Conservation (phyloP, 768 basidiomycete species). For the Suillus decipiens region DNA sequence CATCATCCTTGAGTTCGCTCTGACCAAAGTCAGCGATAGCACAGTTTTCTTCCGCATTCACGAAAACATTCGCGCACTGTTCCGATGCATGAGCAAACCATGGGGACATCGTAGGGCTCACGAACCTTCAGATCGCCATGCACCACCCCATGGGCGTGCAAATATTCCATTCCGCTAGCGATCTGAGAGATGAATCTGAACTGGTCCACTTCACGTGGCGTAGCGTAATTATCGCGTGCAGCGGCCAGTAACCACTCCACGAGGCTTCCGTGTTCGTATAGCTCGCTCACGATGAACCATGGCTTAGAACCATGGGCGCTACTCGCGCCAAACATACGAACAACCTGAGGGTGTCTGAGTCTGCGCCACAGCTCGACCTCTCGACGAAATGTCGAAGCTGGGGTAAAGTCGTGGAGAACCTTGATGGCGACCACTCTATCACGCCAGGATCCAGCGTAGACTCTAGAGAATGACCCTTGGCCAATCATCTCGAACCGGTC, state of each 20-base stretch:
- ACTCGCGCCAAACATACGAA: constrained; percentile 77
- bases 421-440: constrained; percentile 69
- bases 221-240: constrained; percentile 8
- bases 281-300: constrained; percentile 81
- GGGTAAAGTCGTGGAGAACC: constrained; percentile 63
- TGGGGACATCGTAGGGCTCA: background rate
- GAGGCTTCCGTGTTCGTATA: constrained; percentile 65
- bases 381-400: constrained; percentile 62
- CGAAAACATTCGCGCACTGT: constrained; percentile 74
- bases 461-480: constrained; percentile 73
- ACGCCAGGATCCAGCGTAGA: constrained; percentile 75
- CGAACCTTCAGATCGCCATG: constrained; percentile 83
- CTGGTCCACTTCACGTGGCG: constrained; percentile 35
- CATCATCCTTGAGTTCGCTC: constrained; percentile 76
- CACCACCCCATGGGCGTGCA: constrained; percentile 66
- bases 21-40: constrained; percentile 85
- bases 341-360: constrained; percentile 67
- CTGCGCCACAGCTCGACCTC: constrained; percentile 75
- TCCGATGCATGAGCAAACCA: background rate
- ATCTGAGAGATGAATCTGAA: constrained; percentile 71
- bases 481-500: constrained; percentile 71
- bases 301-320: constrained; percentile 68
- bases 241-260: constrained; percentile 53
- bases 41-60: constrained; percentile 65
- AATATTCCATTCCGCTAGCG: constrained; percentile 79